A percentile compares a stretch with the other conserved stretches of the same genome.
phyloP scores from a whole-genome alignment of 2,329 filamentous ascomycete genomes.

The Cladosporium velox region DNA sequence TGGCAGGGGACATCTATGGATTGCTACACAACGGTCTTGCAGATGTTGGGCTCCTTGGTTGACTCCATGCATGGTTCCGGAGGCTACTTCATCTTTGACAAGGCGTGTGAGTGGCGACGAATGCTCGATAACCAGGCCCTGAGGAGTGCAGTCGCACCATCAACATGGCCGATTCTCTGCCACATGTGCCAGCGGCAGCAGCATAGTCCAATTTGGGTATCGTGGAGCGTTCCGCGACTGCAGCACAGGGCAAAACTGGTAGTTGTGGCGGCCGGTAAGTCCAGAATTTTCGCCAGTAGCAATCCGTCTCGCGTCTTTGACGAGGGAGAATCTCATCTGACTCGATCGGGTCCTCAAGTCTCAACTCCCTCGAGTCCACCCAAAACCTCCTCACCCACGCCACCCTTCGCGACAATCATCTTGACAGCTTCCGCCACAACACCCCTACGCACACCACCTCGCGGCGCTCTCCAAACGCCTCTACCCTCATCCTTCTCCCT shows the following conservation, averaged over 20 bases:
- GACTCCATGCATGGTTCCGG: neutral
- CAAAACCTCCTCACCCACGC: constrained; percentile 84
- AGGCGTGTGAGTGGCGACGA: neutral
- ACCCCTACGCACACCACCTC: constrained; percentile 77
- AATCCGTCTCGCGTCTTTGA: neutral
- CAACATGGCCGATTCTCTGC: neutral
- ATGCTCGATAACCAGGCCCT: neutral
- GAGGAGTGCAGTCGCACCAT: neutral
- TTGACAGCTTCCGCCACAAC: constrained; percentile 74
- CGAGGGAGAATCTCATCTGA: neutral
- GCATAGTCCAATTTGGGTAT: neutral
- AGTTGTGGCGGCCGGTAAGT: neutral
- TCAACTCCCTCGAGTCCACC: constrained; percentile 77
- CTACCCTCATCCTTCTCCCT: constrained; percentile 52
- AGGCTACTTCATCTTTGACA: neutral
- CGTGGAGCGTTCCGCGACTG: neutral
- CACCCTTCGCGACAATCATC: constrained; percentile 72
- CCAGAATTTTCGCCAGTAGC: neutral
- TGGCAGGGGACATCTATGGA: neutral
- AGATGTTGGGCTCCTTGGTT: neutral
- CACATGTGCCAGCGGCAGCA: neutral
- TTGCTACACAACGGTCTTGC: neutral
- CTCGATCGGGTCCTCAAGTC: constrained; percentile 30
- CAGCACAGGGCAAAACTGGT: neutral
- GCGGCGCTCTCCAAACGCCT: constrained; percentile 79